Base-by-base conservation (phyloP, 176 grass and related monocot species). In the Melocanna baccifera region DNA sequence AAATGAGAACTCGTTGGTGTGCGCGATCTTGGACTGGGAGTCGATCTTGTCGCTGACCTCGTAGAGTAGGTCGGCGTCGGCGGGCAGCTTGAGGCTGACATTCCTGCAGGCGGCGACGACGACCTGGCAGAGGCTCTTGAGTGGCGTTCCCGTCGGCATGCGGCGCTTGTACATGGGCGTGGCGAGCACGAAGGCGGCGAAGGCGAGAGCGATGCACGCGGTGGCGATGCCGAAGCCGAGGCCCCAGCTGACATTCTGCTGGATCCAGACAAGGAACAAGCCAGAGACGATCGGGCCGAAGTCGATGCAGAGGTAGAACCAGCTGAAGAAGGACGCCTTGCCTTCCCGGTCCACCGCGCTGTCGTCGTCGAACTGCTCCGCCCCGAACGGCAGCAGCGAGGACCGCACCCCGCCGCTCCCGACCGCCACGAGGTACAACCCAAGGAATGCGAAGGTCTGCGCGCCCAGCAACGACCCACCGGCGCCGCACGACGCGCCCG, bases 271-370 rank as follows among this genome's bases (percentile, higher is more conserved):
- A 30, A 91, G 87, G 43, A 87, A 36, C 1, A 83, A n/a, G 52
- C 92, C 86, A 5, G 89, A 89, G 12, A 88, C 79, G 26, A 94
- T 79, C 10, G 66, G 40, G 10, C 92, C 89, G 59, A 91, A 87
- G 78, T 86, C 81, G 61, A 94, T 64, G 81, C 89, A 89, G n/a
- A 94, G 62, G 80, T 91, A 94, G 81, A 91, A 94, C 89, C 84
- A 91, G 73, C 86, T 91, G 81, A 94, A 94, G 84, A 94, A 94
- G 19, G 80, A 59, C 1, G 51, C 77, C 50, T 87, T 81, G 64
- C 80, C 85, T 16, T 81, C 81, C 65, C 67, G 81, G 66, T 91
- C 92, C 5, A 52, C 56, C 30, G 87, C 50, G 28, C 69, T 56
- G 28, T 87, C 57, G 53, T 88, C 90, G 22, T 94, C 85, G 67